Evolutionary conservation across 2,329 filamentous ascomycete species (phyloP), one percentile per base, ranked within the genome.

Genomic region (Ophiostoma sp.): DNA sequence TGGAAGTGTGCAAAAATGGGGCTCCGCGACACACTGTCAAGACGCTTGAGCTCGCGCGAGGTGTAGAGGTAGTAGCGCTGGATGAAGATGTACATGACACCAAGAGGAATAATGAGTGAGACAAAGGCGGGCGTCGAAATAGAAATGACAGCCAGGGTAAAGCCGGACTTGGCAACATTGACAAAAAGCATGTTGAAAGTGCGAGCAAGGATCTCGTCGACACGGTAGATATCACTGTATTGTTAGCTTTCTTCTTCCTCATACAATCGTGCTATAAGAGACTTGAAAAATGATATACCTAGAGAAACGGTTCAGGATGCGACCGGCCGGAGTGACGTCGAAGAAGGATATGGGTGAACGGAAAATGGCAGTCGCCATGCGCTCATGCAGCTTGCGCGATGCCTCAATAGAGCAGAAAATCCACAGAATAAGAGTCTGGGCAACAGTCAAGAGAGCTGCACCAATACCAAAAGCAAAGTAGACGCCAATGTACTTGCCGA

Each of bases 321-420:
- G 89, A n/a, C 95, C 95, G 73, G 94, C 90, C 2, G 95, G 95
- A 1, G 95, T 99, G 0, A 94, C 97, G 79, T 99, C 96, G 76
- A 99, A 99, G 81, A 99, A 99, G 75, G 89, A 95, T 95, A 99
- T 99, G 69, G 95, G 96, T 52, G 93, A 96, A 74, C 95, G 87
- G 85, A 99, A 99, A 75, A 98, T 97, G 23, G 95, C 93, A 76
- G 91, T 95, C 62, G 94, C 94, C 95, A 99, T 98, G 74, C 92
- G 87, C 81, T 98, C 95, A 78, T 99, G 95, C 70, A 99, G 85
- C 81, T 98, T 99, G 73, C 95, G 88, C 27, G 94, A 97, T 68
- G 95, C 95, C 88, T 99, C 95, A 73, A 99, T 99, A 4, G 95
- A 98, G 81, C 96, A 99, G 82, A 99, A 98, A 74, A 99, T 98